A percentile compares a stretch with the other conserved stretches of the same genome.
Evolutionary conservation across 495 filamentous ascomycete genomes (phyloP).

Genomic region (Neurospora africana): DNA sequence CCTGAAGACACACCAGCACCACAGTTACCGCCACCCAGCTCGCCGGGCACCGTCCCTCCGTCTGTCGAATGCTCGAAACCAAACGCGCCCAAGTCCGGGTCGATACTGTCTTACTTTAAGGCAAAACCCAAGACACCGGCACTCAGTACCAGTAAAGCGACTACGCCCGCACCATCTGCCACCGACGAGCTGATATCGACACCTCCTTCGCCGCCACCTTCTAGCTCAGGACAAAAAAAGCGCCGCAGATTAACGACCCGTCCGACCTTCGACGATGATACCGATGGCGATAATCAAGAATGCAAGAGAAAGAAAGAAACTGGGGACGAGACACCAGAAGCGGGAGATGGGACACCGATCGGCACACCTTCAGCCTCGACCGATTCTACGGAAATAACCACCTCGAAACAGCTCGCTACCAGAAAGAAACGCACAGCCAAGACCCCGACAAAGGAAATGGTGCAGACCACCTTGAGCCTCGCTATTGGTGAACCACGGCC

Average conservation of each 20-base stretch:
- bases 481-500: slow-evolving; percentile 19
- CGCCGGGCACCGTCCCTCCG: not conserved
- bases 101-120: slow-evolving; percentile 36
- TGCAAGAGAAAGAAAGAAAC: not conserved
- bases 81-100: slow-evolving; percentile 17
- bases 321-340: not conserved
- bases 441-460: slow-evolving; percentile 17
- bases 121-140: slow-evolving; percentile 5
- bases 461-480: slow-evolving; percentile 36
- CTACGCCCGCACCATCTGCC: not conserved
- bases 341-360: not conserved
- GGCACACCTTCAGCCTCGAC: not conserved
- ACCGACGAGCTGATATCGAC: not conserved
- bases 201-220: slow-evolving; percentile 18
- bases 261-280: slow-evolving; percentile 1
- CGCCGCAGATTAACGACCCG: slow-evolving; percentile 29
- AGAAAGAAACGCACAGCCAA: slow-evolving; percentile 6
- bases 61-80: not conserved
- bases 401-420: not conserved
- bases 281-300: not conserved
- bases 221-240: slow-evolving; percentile 8
- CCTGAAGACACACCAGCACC: not conserved
- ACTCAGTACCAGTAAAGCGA: slow-evolving; percentile 4
- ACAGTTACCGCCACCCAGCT: not conserved
- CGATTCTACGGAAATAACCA: not conserved